Percentiles rank a stretch among this genome's conserved stretches.
Conservation (phyloP, 192 early-diverging fungal species). For the Gorgonomyces haynaldii region DNA sequence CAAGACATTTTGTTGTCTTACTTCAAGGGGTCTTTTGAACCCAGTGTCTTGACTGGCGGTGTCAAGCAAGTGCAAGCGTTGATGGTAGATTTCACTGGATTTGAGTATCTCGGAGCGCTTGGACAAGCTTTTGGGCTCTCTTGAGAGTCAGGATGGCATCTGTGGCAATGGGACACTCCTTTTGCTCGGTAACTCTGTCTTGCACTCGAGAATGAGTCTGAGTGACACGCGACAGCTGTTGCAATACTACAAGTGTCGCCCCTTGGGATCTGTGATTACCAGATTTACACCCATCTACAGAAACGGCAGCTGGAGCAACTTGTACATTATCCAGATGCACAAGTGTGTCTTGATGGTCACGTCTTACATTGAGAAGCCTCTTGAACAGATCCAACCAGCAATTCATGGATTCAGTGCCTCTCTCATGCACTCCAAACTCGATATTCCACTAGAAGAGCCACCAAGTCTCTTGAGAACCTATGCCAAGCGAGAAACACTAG, state of each 20-base stretch:
- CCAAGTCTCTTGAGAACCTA: slow-evolving; percentile 44
- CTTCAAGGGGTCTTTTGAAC: slow-evolving; percentile 36
- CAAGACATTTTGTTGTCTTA: slow-evolving; percentile 40
- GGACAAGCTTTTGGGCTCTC: slow-evolving; percentile 48
- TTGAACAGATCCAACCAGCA: slow-evolving; percentile 19
- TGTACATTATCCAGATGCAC: slow-evolving; percentile 41
- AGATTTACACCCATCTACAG: slow-evolving; percentile 42
- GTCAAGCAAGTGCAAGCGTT: slow-evolving; percentile 32
- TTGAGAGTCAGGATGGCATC: slow-evolving; percentile 47
- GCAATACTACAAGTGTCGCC: slow-evolving; percentile 40
- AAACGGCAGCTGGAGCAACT: slow-evolving; percentile 36
- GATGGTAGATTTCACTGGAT: slow-evolving; percentile 30
- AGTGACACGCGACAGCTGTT: slow-evolving; percentile 46
- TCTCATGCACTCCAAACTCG: slow-evolving; percentile 42
- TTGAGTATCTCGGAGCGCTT: slow-evolving; percentile 31
- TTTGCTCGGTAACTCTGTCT: slow-evolving; percentile 39
- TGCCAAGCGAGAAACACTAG: slow-evolving; percentile 51
- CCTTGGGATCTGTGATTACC: slow-evolving; percentile 23
- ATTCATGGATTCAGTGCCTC: slow-evolving; percentile 39
- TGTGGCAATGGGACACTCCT: slow-evolving; percentile 53
- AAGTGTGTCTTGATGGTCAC: slow-evolving; percentile 37
- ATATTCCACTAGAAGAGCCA: slow-evolving; percentile 52
- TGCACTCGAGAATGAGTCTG: slow-evolving; percentile 37
- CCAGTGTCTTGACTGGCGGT: slow-evolving; percentile 34
- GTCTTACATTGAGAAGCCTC: slow-evolving; percentile 38